Conservation (phyloP, 805 yeast genomes). For the Aciculoconidium aculeatum region DNA sequence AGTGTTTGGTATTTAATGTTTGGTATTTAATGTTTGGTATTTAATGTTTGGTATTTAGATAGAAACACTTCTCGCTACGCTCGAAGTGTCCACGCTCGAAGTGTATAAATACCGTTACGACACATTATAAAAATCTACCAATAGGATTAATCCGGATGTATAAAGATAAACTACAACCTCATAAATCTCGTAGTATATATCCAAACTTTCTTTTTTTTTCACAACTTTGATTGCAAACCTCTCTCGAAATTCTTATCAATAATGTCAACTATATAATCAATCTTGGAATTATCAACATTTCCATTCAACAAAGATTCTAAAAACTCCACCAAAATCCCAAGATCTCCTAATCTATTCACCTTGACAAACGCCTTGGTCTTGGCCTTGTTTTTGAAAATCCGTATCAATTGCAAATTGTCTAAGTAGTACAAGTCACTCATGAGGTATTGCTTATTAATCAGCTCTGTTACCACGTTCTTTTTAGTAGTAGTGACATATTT, state of each 20-base stretch:
- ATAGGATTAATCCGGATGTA: too few relatives aligned
- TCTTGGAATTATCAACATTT: slow-evolving; percentile 15
- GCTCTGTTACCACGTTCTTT: slow-evolving; percentile 18
- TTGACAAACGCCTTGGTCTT: slow-evolving; percentile 36
- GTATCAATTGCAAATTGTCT: slow-evolving; percentile 27
- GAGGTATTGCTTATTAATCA: slow-evolving; percentile 37
- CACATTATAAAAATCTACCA: too few relatives aligned
- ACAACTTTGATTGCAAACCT: not conserved
- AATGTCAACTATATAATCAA: slow-evolving; percentile 30
- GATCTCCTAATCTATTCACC: slow-evolving; percentile 23
- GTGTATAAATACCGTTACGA: too few relatives aligned
- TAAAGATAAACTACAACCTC: not conserved
- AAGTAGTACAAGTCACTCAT: slow-evolving; percentile 34
- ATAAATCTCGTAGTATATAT: not conserved
- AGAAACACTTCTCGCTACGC: too few relatives aligned
- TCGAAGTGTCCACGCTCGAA: too few relatives aligned
- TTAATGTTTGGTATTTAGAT: too few relatives aligned
- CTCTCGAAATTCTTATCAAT: slow-evolving; percentile 23
- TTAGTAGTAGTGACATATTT: slow-evolving; percentile 18
- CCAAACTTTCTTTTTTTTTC: not conserved
- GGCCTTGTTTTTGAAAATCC: slow-evolving; percentile 36
- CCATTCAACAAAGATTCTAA: slow-evolving; percentile 14
- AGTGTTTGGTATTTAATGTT: too few relatives aligned
- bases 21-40: too few relatives aligned
- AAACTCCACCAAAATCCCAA: slow-evolving; percentile 19